Evolutionary conservation across 2,329 filamentous ascomycete species (phyloP).

Genomic region (Penicillium sumatraense): DNA sequence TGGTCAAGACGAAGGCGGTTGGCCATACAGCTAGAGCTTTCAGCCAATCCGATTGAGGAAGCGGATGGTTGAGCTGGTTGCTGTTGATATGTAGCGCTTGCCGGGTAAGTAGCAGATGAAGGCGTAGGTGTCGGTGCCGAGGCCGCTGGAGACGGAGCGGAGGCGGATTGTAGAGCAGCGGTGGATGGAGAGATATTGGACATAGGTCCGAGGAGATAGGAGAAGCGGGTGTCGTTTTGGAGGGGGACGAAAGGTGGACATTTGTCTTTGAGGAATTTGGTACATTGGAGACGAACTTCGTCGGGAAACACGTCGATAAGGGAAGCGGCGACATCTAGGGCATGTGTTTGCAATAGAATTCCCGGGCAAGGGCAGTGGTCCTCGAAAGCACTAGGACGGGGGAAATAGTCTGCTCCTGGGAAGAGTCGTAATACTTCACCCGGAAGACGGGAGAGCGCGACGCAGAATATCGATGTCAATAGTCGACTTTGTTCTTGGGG

Average conservation of each 20-base stretch:
- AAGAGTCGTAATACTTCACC: slow-evolving; percentile 36
- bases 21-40: slow-evolving; percentile 32
- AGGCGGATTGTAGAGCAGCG: slow-evolving; percentile 28
- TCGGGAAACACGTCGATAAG: slow-evolving; percentile 51
- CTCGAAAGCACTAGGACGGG: slow-evolving; percentile 26
- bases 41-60: slow-evolving; percentile 20
- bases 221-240: slow-evolving; percentile 45
- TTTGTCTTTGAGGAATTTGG: slow-evolving; percentile 48
- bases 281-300: slow-evolving; percentile 48
- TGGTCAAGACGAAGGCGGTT: slow-evolving; percentile 44
- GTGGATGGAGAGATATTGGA: slow-evolving; percentile 26
- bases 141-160: slow-evolving; percentile 38
- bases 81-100: slow-evolving; percentile 21
- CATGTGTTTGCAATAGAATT: slow-evolving; percentile 43
- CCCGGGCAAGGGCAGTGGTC: slow-evolving; percentile 35
- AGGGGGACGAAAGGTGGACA: slow-evolving; percentile 43
- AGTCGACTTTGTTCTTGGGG: slow-evolving; percentile 43
- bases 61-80: slow-evolving; percentile 17
- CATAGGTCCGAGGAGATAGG: slow-evolving; percentile 48
- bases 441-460: slow-evolving; percentile 44
- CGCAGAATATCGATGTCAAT: slow-evolving; percentile 45
- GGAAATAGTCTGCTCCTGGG: slow-evolving; percentile 36
- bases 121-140: slow-evolving; percentile 35
- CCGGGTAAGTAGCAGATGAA: slow-evolving; percentile 29
- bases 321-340: slow-evolving; percentile 50